phyloP scores from a whole-genome alignment of 352 stramenopile genomes.

The Blastocystis sp. region DNA sequence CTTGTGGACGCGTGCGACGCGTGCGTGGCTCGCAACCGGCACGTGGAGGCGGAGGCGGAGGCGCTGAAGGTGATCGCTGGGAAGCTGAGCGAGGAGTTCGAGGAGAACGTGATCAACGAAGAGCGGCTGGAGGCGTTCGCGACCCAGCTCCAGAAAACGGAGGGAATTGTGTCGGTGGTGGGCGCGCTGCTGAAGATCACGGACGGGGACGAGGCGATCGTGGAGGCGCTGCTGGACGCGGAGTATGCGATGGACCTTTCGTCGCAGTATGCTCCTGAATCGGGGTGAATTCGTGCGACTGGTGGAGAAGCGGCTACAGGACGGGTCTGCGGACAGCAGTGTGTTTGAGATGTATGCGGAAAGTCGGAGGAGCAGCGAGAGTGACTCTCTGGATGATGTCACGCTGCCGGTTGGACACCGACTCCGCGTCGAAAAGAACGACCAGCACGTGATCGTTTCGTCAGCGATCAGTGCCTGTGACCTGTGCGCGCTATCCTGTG shows the following conservation, averaged over 20 bases:
- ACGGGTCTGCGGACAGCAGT: neutral
- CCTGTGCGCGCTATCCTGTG: conserved; percentile 30
- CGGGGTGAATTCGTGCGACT: neutral
- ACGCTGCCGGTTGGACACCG: neutral
- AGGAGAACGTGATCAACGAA: neutral
- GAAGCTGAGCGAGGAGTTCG: neutral
- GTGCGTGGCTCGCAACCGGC: neutral
- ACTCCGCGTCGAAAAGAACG: conserved; percentile 32
- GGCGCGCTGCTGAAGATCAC: conserved; percentile 8
- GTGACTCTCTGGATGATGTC: neutral
- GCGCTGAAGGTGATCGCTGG: neutral
- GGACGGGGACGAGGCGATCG: conserved; percentile 1
- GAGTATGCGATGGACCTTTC: neutral
- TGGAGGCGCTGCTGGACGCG: conserved; percentile 9
- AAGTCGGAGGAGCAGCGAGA: conserved; percentile 7
- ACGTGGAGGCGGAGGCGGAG: neutral
- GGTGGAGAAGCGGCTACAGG: neutral
- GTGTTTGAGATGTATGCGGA: neutral
- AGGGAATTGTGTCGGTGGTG: neutral
- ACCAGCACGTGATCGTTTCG: neutral
- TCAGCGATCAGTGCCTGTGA: conserved; percentile 59
- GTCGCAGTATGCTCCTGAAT: neutral
- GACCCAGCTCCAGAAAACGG: neutral
- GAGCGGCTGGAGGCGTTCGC: conserved; percentile 1
- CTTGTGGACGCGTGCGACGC: conserved; percentile 7